phyloP scores from a whole-genome alignment of 73 alveolate species.

The Strombidium stylifer region DNA sequence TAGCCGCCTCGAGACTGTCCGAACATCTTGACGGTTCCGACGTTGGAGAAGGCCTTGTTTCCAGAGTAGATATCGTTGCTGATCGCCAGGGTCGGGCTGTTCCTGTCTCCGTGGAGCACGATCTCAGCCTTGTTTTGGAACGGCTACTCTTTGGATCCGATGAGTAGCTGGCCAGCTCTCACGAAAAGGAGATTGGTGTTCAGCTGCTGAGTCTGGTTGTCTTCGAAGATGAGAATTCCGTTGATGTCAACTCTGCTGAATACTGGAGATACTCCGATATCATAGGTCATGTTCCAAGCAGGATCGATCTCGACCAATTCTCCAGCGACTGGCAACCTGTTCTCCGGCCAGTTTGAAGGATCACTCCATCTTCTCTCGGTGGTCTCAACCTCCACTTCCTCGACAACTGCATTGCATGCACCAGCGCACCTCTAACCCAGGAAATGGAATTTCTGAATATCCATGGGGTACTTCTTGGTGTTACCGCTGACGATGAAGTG shows the following conservation, averaged over 20 bases:
- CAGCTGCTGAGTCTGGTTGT: conserved; percentile 9
- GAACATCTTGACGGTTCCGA: conserved; percentile 34
- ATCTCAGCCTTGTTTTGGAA: conserved; percentile 56
- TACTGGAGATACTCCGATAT: conserved; percentile 13
- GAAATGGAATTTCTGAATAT: too few relatives aligned
- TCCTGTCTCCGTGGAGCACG: conserved; percentile 62
- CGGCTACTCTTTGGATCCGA: conserved; percentile 51
- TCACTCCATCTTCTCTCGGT: conserved; percentile 22
- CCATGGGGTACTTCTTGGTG: background rate
- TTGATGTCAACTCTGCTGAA: conserved; percentile 1
- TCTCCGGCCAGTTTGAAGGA: conserved; percentile 14
- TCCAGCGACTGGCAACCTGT: conserved; percentile 1
- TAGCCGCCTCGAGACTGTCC: conserved; percentile 19
- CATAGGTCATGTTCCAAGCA: conserved; percentile 38
- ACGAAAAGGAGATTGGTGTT: conserved; percentile 32
- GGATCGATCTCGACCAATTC: conserved; percentile 26
- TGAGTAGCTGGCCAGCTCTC: conserved; percentile 54
- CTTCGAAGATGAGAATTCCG: conserved; percentile 19
- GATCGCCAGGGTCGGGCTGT: background rate
- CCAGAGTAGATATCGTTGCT: conserved; percentile 45
- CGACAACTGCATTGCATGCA: conserved; percentile 1
- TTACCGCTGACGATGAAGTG: background rate
- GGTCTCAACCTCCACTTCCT: background rate
- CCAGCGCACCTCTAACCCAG: conserved; percentile 25
- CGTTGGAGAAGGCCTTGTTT: conserved; percentile 46